These are phyloP conservation scores for Danielia reshetovae DNA, from an alignment of 805 yeast species.

Conservation along the genomic window DNA sequence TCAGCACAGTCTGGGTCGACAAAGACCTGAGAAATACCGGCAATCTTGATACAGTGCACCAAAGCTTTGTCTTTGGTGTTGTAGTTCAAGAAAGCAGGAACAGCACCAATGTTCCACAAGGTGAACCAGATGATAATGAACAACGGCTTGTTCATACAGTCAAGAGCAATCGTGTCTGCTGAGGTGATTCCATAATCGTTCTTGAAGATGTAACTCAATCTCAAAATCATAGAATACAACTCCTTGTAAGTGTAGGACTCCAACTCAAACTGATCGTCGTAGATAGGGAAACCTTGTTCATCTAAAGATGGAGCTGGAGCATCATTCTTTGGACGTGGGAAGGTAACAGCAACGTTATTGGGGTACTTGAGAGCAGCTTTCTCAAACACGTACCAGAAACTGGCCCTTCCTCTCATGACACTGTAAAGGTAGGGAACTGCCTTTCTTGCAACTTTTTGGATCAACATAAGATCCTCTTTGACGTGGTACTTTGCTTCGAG, in stretches of 20 bases:
- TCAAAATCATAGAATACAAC: slow-evolving; percentile 59
- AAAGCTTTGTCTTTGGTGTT: slow-evolving; percentile 71
- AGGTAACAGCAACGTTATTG: slow-evolving; percentile 57
- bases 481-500: slow-evolving; percentile 45
- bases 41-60: slow-evolving; percentile 72
- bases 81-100: slow-evolving; percentile 83
- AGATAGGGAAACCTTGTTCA: slow-evolving; percentile 36
- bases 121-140: slow-evolving; percentile 80
- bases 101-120: slow-evolving; percentile 86
- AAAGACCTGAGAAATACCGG: slow-evolving; percentile 60
- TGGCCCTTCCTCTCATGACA: slow-evolving; percentile 40
- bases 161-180: slow-evolving; percentile 69
- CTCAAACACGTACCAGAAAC: slow-evolving; percentile 72
- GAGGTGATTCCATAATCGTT: slow-evolving; percentile 59
- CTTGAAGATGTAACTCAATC: slow-evolving; percentile 62
- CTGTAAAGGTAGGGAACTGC: slow-evolving; percentile 41
- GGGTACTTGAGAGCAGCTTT: slow-evolving; percentile 46
- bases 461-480: slow-evolving; percentile 51
- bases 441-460: slow-evolving; percentile 39
- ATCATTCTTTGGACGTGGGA: slow-evolving; percentile 43
- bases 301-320: slow-evolving; percentile 24
- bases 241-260: slow-evolving; percentile 68
- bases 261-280: slow-evolving; percentile 53
- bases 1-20: slow-evolving; percentile 67
- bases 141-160: slow-evolving; percentile 79